Evolutionary conservation across 2,329 filamentous ascomycete species (phyloP).

Genomic region (Aspergillus udagawae): DNA sequence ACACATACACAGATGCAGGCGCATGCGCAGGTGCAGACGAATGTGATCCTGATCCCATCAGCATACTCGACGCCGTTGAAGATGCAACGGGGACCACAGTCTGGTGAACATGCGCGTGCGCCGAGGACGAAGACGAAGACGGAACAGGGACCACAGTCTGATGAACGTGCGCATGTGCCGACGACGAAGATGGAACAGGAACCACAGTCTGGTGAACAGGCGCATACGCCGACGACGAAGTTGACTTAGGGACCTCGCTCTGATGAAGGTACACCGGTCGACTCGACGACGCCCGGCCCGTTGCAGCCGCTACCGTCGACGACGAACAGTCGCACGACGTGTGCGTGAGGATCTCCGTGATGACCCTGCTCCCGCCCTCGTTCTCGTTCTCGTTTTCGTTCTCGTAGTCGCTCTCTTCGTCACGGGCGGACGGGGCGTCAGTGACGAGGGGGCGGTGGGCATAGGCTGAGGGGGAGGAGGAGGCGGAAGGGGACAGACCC

Average conservation of each 20-base stretch:
- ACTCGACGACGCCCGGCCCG: neutral
- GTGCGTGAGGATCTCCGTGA: neutral
- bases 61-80: neutral
- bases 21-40: neutral
- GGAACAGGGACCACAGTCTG: too few relatives aligned
- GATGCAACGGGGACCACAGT: neutral
- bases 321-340: neutral
- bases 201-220: too few relatives aligned
- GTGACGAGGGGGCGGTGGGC: neutral
- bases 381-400: neutral
- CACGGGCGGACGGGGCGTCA: neutral
- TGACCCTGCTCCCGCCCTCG: neutral
- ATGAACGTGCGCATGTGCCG: too few relatives aligned
- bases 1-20: neutral
- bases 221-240: too few relatives aligned
- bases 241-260: neutral
- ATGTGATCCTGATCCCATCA: too few relatives aligned
- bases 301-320: neutral
- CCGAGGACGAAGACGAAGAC: too few relatives aligned
- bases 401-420: neutral
- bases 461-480: too few relatives aligned
- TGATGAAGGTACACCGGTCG: neutral
- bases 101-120: neutral
- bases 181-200: too few relatives aligned
- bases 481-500: neutral